phyloP scores from a whole-genome alignment of 768 basidiomycete genomes.

The Boletus subcaerulescens region DNA sequence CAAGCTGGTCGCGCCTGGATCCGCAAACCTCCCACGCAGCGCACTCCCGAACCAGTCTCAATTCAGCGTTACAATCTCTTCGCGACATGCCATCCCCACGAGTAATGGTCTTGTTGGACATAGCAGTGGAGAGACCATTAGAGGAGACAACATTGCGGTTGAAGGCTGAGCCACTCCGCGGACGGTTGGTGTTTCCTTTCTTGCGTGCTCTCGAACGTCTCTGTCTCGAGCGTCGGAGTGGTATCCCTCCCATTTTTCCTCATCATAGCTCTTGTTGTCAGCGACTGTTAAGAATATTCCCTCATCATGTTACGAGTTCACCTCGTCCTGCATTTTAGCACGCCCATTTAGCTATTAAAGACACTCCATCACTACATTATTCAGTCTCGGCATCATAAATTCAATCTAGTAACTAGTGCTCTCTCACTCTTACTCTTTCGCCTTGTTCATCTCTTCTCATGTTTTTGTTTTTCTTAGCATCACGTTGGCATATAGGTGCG shows the following conservation, averaged over 20 bases:
- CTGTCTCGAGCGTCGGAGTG: neutral
- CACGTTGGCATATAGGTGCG: constrained; percentile 17
- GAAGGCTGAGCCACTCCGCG: constrained; percentile 32
- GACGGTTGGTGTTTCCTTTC: constrained; percentile 10
- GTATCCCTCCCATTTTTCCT: neutral
- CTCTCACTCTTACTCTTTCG: neutral
- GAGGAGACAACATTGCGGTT: constrained; percentile 16
- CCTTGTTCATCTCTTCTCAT: too few relatives aligned
- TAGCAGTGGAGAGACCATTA: constrained; percentile 15
- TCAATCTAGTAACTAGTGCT: constrained; percentile 23
- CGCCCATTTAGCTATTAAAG: constrained; percentile 9
- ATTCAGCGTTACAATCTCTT: constrained; percentile 41
- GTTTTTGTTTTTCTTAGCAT: constrained; percentile 6
- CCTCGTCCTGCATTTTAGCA: constrained; percentile 19
- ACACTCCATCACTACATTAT: constrained; percentile 23
- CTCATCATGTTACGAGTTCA: constrained; percentile 7
- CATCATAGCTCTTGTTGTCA: constrained; percentile 1
- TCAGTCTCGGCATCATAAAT: constrained; percentile 25
- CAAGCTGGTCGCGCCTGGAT: constrained; percentile 34
- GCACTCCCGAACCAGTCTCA: constrained; percentile 48
- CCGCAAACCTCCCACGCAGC: constrained; percentile 46
- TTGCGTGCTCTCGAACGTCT: neutral
- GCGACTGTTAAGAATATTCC: constrained; percentile 17
- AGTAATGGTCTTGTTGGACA: constrained; percentile 7
- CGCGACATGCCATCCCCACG: constrained; percentile 12